These are phyloP conservation scores for Psilocybe azurescens DNA, from an alignment of 768 basidiomycete genomes.

Conservation along the genomic window DNA sequence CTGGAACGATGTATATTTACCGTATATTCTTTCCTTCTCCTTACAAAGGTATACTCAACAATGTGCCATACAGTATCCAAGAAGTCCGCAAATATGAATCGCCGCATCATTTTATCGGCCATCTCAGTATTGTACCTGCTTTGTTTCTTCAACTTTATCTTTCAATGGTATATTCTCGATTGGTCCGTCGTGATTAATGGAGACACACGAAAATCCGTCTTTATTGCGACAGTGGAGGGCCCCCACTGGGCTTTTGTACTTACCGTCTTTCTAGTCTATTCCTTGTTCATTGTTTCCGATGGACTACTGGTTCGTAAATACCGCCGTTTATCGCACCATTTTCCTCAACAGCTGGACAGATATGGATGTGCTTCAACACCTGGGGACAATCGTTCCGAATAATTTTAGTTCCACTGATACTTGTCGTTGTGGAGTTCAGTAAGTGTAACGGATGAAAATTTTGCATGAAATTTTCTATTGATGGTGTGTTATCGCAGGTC, in stretches of 20 bases:
- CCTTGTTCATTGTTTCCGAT: not conserved
- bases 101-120: not conserved
- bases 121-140: not conserved
- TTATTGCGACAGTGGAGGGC: not conserved
- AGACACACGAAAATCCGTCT: not conserved
- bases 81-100: not conserved
- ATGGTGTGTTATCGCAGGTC: not conserved
- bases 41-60: not conserved
- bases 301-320: not conserved
- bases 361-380: conserved; percentile 6
- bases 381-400: not conserved
- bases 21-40: not conserved
- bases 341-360: not conserved
- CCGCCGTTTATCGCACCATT: too few species aligned
- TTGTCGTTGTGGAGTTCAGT: conserved; percentile 1
- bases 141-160: not conserved
- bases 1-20: conserved; percentile 2
- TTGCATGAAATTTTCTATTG: too few species aligned
- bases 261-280: not conserved
- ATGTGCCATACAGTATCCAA: not conserved
- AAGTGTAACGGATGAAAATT: not conserved
- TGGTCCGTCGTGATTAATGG: not conserved
- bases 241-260: not conserved
- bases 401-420: not conserved
- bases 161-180: not conserved